Conservation (phyloP, 306 rosid genomes). For the Cucumis hystrix region DNA sequence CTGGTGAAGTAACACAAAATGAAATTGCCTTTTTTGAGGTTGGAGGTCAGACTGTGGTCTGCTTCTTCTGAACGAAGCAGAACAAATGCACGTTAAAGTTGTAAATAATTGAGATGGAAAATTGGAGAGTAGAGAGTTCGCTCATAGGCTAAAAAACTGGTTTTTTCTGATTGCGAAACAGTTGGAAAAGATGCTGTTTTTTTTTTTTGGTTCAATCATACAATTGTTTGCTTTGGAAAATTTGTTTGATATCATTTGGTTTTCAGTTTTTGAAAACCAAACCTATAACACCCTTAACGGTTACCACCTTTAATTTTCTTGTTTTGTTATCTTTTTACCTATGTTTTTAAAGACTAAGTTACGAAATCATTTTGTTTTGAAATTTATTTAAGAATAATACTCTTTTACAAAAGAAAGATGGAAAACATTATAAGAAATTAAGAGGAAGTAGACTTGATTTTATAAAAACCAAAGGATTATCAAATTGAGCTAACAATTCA, state of each 20-base stretch:
- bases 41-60: neutral
- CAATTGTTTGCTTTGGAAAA: neutral
- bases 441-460: too few relatives aligned
- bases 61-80: neutral
- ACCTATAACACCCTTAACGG: too few relatives aligned
- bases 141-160: neutral
- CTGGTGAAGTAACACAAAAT: neutral
- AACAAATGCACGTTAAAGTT: neutral
- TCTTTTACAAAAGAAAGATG: too few relatives aligned
- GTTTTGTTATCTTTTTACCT: too few relatives aligned
- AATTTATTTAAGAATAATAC: too few relatives aligned
- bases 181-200: neutral
- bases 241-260: neutral
- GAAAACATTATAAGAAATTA: too few relatives aligned
- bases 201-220: neutral
- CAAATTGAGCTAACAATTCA: neutral
- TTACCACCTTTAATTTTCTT: too few relatives aligned
- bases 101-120: neutral
- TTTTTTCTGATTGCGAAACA: neutral
- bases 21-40: neutral
- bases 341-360: too few relatives aligned
- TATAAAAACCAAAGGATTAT: neutral
- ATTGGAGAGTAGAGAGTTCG: neutral
- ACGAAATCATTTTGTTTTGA: too few relatives aligned
- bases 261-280: neutral